Conservation (phyloP, 805 yeast genomes). For the Priceomyces carsonii region DNA sequence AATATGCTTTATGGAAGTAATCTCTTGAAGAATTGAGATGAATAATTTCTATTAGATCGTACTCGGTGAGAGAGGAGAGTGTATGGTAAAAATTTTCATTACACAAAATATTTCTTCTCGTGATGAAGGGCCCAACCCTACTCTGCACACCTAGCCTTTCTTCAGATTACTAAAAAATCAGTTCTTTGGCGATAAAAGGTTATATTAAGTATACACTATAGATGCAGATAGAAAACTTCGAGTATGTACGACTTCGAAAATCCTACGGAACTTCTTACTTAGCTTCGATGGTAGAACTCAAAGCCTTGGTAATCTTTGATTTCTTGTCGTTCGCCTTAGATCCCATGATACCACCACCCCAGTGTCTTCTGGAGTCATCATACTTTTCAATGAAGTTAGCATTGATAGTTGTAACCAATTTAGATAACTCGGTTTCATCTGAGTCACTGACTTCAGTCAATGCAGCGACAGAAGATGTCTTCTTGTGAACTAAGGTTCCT, state of each 20-base stretch:
- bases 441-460: conserved; percentile 91
- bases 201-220: neutral
- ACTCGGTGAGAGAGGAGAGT: too few species aligned
- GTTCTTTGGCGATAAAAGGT: neutral
- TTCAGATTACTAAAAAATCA: neutral
- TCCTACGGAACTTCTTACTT: too few species aligned
- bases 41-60: too few species aligned
- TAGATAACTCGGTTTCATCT: conserved; percentile 93
- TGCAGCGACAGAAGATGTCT: conserved; percentile 97
- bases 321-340: conserved; percentile 85
- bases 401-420: conserved; percentile 88
- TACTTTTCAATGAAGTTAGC: conserved; percentile 91
- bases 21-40: too few species aligned
- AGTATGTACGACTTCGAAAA: too few species aligned
- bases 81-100: conserved; percentile 12
- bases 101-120: conserved; percentile 9
- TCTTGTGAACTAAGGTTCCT: conserved; percentile 80
- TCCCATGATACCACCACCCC: conserved; percentile 99
- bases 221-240: neutral
- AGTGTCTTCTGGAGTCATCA: conserved; percentile 96
- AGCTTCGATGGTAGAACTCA: conserved; percentile 17
- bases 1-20: too few species aligned
- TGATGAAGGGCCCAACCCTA: conserved; percentile 6
- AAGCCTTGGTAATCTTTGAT: conserved; percentile 70
- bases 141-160: neutral